Evolutionary conservation across 257 asterid species (phyloP).

Genomic region (Nicotiana paniculata): DNA sequence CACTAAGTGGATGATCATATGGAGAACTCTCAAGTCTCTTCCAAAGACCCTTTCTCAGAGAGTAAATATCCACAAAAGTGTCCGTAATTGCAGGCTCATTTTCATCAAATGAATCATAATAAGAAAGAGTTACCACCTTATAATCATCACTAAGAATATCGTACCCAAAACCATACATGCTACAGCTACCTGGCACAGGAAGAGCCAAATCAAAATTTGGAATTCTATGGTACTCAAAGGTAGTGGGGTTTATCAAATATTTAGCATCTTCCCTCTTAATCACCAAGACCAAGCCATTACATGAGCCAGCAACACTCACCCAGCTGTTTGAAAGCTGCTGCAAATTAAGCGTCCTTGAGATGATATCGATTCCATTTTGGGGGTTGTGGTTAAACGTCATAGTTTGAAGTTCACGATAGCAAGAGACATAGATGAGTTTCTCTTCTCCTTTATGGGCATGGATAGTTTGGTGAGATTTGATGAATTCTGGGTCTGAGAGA

Average conservation of each 20-base stretch:
- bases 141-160: slow-evolving; percentile 14
- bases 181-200: neutral
- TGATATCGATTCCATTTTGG: neutral
- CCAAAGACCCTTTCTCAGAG: neutral
- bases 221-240: slow-evolving; percentile 9
- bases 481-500: slow-evolving; percentile 23
- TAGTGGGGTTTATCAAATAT: neutral
- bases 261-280: neutral
- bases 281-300: neutral
- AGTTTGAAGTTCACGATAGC: neutral
- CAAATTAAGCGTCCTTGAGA: neutral
- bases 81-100: neutral
- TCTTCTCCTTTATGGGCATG: slow-evolving; percentile 8
- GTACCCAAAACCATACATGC: neutral
- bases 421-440: slow-evolving; percentile 13
- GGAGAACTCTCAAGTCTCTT: neutral
- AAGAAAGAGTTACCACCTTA: neutral
- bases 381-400: neutral
- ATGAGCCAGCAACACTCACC: neutral
- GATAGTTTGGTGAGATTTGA: slow-evolving; percentile 17
- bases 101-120: slow-evolving; percentile 16
- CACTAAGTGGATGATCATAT: neutral
- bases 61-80: neutral
- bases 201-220: neutral
- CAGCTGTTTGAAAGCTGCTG: neutral